Evolutionary conservation across 345 rosid species (phyloP).

Genomic region (Ceriops zippeliana): DNA sequence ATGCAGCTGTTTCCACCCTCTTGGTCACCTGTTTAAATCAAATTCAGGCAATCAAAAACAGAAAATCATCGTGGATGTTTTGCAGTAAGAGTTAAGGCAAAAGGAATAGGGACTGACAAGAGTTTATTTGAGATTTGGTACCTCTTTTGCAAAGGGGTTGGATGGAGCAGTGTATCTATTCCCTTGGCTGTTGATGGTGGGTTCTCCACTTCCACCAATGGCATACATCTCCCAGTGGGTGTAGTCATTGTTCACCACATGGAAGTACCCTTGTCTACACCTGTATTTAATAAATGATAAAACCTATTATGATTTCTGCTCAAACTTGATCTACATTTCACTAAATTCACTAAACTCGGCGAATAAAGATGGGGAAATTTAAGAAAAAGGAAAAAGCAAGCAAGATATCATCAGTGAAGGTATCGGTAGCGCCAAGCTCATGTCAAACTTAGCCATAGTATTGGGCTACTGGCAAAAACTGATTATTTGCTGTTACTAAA

Average conservation of each 20-base stretch:
- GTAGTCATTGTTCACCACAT: conserved; percentile 94
- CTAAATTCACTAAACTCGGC: no score
- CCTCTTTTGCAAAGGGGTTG: conserved; percentile 89
- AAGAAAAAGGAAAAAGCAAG: no score
- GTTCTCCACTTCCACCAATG: conserved; percentile 89
- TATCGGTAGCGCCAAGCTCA: no score
- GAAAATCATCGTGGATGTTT: background rate
- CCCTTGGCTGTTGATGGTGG: conserved; percentile 96
- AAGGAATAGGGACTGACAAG: background rate
- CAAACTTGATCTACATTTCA: no score
- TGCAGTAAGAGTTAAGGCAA: conserved; percentile 1
- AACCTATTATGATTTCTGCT: no score
- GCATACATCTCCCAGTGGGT: conserved; percentile 99
- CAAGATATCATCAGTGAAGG: no score
- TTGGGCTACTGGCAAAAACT: no score
- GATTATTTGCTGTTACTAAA: no score
- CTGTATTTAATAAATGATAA: conserved; percentile 34
- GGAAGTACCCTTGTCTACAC: conserved; percentile 94
- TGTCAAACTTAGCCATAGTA: no score
- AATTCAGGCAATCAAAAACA: no score
- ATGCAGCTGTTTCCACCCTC: conserved; percentile 62
- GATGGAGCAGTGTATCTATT: conserved; percentile 81
- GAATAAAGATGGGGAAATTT: no score
- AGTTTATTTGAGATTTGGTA: conserved; percentile 9
- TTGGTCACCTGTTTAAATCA: conserved; percentile 66